Evolutionary conservation across 2,329 filamentous ascomycete genomes (phyloP).

Genomic region (Dothidotthia symphoricarpi): DNA sequence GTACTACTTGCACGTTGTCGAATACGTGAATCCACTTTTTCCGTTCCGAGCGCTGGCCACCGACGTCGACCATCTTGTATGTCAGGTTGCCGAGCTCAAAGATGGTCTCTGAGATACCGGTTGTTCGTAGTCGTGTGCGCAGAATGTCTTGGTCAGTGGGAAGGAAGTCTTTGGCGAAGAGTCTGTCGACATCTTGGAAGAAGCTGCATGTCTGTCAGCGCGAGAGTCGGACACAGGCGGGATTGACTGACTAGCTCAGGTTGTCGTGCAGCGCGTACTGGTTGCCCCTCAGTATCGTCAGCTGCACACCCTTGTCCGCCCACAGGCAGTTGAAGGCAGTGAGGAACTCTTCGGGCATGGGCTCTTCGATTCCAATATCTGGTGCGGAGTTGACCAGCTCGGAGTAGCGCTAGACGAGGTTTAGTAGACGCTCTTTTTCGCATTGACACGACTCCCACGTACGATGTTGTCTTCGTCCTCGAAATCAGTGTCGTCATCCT

Average conservation of each 20-base stretch:
- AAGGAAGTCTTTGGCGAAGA: slow-evolving; percentile 69
- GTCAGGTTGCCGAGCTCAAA: slow-evolving; percentile 90
- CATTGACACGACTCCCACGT: slow-evolving; percentile 37
- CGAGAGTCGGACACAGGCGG: background rate
- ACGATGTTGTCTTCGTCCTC: slow-evolving; percentile 78
- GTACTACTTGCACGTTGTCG: slow-evolving; percentile 85
- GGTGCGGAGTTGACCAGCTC: slow-evolving; percentile 73
- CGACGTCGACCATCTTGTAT: slow-evolving; percentile 96
- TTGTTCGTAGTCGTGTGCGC: slow-evolving; percentile 84
- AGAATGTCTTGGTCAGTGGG: slow-evolving; percentile 94
- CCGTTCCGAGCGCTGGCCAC: slow-evolving; percentile 85
- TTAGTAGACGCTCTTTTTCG: slow-evolving; percentile 12
- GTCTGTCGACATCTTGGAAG: slow-evolving; percentile 65
- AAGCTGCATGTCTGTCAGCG: slow-evolving; percentile 59
- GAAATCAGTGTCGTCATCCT: slow-evolving; percentile 76
- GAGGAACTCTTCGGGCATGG: slow-evolving; percentile 74
- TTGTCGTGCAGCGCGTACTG: slow-evolving; percentile 97
- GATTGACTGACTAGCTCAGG: slow-evolving; percentile 71
- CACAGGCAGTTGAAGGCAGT: slow-evolving; percentile 81
- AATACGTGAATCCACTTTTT: slow-evolving; percentile 99
- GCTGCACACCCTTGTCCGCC: slow-evolving; percentile 77
- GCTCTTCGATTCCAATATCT: slow-evolving; percentile 79
- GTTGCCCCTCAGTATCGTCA: slow-evolving; percentile 89
- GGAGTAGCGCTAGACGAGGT: slow-evolving; percentile 65
- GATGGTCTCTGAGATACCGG: slow-evolving; percentile 91